These are phyloP conservation scores for Vaccinium myrtillus DNA, from an alignment of 148 eudicot genomes.

Conservation along the genomic window DNA sequence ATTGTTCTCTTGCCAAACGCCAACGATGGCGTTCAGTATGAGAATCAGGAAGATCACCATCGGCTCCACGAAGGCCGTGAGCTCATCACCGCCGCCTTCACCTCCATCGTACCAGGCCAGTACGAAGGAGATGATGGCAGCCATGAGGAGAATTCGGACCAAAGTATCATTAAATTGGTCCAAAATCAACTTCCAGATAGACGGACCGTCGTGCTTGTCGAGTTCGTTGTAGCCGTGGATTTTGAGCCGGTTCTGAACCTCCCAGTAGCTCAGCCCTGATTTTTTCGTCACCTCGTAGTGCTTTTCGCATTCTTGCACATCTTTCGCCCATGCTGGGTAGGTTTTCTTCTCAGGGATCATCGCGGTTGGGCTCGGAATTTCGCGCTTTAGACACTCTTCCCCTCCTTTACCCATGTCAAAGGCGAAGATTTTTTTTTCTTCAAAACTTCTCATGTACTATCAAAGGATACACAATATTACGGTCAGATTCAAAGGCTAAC, in stretches of 20 bases:
- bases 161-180: slow-evolving; percentile 32
- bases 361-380: neutral
- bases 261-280: slow-evolving; percentile 10
- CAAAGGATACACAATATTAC: too few relatives aligned
- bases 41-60: slow-evolving; percentile 28
- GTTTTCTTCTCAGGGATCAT: neutral
- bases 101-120: slow-evolving; percentile 30
- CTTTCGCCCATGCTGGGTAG: slow-evolving; percentile 26
- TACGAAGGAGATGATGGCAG: slow-evolving; percentile 28
- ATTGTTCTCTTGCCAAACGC: slow-evolving; percentile 34
- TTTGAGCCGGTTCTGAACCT: slow-evolving; percentile 18
- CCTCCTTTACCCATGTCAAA: slow-evolving; percentile 30
- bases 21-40: slow-evolving; percentile 29
- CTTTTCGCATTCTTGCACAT: slow-evolving; percentile 23
- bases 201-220: slow-evolving; percentile 35
- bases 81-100: slow-evolving; percentile 22
- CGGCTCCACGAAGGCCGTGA: slow-evolving; percentile 28
- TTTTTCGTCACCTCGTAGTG: slow-evolving; percentile 3
- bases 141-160: slow-evolving; percentile 25
- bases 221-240: slow-evolving; percentile 26
- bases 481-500: neutral
- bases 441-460: too few relatives aligned
- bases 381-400: slow-evolving; percentile 14
- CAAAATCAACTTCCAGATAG: slow-evolving; percentile 19
- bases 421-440: neutral